Evolutionary conservation across 1,284 basidiomycete genomes (phyloP), one percentile per base, ranked within the genome.

Genomic region (Sutorius eximius): DNA sequence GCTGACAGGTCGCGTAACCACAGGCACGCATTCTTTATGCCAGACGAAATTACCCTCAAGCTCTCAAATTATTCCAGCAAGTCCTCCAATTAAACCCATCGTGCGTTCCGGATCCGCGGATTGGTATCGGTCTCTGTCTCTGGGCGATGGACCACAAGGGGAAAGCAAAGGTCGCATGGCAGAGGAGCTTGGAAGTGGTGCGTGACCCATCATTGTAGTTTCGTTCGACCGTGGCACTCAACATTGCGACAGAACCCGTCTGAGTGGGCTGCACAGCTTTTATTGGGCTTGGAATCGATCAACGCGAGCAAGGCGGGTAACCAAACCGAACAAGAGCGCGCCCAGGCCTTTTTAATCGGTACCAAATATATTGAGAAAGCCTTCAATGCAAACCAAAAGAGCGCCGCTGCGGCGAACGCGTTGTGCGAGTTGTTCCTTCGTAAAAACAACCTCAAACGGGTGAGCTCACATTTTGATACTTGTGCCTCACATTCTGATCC

Each of bases 111-210:
- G 95, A 98, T 70, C 95, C 95, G 30, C 82, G 95, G 15, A 90
- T 97, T 60, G 95, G 95, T 16, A 92, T 98, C 37, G 95, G 95
- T 10, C 75, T 97, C 9, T 96, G 95, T 71, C 79, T 93, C 18
- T 97, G 91, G 90, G 82, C 89, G 11, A 77, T 96, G 72, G 89
- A 89, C 52, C 85, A 95, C 63, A 86, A 86, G 56, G 77, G 77
- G 3, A 87, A 86, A 60, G 95, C 95, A 0, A 85, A 85, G 59
- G 81, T 81, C 30, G 95, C 94, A 0, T 98, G 95, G 95, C 81
- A 93, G 63, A 80, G 94, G 42, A 89, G 89, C 60, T 69, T 91
- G 52, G 88, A 90, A 71, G 82, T 93, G 61, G 92, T 92, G 57
- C 58, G 89, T 79, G 15, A n/a, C 38, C 42, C 36, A 22, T 37